These are phyloP conservation scores for Carex arenaria DNA, from an alignment of 202 grass and related monocot species.

Conservation along the genomic window DNA sequence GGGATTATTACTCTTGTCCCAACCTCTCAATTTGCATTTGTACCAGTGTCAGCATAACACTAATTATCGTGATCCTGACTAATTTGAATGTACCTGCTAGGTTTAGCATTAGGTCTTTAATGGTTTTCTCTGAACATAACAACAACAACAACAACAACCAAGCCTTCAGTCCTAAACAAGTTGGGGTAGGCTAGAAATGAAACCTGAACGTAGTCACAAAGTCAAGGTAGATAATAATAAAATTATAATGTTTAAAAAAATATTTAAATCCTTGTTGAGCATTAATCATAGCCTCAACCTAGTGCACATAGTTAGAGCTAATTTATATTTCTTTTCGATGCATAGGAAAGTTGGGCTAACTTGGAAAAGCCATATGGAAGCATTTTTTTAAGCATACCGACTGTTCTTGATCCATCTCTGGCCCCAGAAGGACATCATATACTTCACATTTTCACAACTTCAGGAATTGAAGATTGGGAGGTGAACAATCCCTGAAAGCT, in stretches of 20 bases:
- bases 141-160: no score
- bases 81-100: not conserved
- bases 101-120: not conserved
- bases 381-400: conserved; percentile 96
- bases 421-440: conserved; percentile 91
- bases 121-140: not conserved
- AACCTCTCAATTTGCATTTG: not conserved
- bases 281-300: not conserved
- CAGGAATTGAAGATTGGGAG: conserved; percentile 91
- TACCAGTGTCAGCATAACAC: not conserved
- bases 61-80: not conserved
- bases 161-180: no score
- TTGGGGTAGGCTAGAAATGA: no score
- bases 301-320: not conserved
- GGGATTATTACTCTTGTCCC: not conserved
- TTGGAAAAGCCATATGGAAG: conserved; percentile 89
- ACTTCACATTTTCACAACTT: conserved; percentile 91
- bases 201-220: no score
- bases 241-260: not conserved
- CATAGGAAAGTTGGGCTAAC: conserved; percentile 81
- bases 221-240: no score
- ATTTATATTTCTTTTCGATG: conserved; percentile 15
- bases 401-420: conserved; percentile 87
- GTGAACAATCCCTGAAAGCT: conserved; percentile 24
- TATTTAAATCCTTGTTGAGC: not conserved